These are phyloP conservation scores for Saccharomycopsis sp. DNA, from an alignment of 805 yeast genomes.

Conservation along the genomic window DNA sequence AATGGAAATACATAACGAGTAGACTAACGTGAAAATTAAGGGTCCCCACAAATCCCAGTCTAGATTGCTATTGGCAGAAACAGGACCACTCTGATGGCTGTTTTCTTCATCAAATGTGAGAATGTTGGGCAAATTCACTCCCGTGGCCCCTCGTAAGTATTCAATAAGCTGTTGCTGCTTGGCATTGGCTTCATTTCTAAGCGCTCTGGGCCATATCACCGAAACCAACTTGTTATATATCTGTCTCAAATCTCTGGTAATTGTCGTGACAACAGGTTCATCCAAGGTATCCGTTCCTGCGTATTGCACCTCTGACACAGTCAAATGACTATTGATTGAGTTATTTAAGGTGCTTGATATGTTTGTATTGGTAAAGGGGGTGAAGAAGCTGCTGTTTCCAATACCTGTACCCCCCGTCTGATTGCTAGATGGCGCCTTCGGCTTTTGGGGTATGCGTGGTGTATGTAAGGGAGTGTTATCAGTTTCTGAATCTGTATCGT, in stretches of 20 bases:
- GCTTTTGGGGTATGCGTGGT: not conserved
- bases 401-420: not conserved
- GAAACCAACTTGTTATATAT: conserved; percentile 38
- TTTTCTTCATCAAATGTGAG: not conserved
- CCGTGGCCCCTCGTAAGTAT: conserved; percentile 1
- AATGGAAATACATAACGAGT: conserved; percentile 44
- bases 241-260: conserved; percentile 40
- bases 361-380: not conserved
- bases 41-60: conserved; percentile 76
- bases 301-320: conserved; percentile 43
- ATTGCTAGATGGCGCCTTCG: not conserved
- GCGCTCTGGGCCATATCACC: conserved; percentile 37
- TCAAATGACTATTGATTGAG: conserved; percentile 25
- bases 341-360: not conserved
- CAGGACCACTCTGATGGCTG: not conserved
- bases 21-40: conserved; percentile 49
- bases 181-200: conserved; percentile 27
- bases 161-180: conserved; percentile 29
- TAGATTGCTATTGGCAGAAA: conserved; percentile 25
- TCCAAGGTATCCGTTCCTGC: conserved; percentile 68
- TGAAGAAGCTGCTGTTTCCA: not conserved
- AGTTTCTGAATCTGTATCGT: conserved; percentile 4
- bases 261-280: conserved; percentile 57
- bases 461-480: not conserved
- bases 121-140: not conserved